These are phyloP conservation scores for Scutellaria barbata DNA, from an alignment of 257 asterid genomes.

Conservation along the genomic window DNA sequence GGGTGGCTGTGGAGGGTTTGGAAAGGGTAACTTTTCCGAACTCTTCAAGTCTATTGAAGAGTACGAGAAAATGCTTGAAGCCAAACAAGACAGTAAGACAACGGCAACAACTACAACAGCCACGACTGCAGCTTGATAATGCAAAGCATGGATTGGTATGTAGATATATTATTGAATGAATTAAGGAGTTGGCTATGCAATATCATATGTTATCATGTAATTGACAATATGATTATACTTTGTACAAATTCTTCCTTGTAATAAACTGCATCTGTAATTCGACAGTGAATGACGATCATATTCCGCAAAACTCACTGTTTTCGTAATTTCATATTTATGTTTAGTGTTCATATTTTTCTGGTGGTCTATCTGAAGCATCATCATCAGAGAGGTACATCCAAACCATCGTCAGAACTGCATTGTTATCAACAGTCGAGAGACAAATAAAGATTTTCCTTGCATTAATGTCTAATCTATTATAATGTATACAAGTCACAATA, in stretches of 20 bases:
- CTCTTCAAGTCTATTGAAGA: slow-evolving; percentile 92
- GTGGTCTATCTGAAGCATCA: no score
- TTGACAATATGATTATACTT: background rate
- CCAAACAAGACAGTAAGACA: slow-evolving; percentile 49
- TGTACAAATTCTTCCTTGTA: background rate
- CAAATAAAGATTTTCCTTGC: no score
- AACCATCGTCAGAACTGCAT: no score
- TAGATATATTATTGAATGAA: slow-evolving; percentile 9
- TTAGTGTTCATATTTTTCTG: no score
- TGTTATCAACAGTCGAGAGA: no score
- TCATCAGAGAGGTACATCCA: no score
- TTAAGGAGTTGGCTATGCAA: background rate
- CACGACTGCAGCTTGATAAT: slow-evolving; percentile 27
- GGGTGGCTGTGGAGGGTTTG: slow-evolving; percentile 99
- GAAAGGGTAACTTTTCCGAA: slow-evolving; percentile 93
- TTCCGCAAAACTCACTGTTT: no score
- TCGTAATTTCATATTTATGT: no score
- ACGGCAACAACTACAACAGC: background rate
- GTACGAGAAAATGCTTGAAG: slow-evolving; percentile 87
- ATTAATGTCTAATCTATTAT: no score
- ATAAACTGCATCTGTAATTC: background rate
- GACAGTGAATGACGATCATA: background rate
- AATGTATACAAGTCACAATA: no score
- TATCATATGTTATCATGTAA: background rate
- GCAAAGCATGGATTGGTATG: slow-evolving; percentile 5